phyloP scores from a whole-genome alignment of 2,329 filamentous ascomycete genomes.

The Neofusicoccum cordaticola region DNA sequence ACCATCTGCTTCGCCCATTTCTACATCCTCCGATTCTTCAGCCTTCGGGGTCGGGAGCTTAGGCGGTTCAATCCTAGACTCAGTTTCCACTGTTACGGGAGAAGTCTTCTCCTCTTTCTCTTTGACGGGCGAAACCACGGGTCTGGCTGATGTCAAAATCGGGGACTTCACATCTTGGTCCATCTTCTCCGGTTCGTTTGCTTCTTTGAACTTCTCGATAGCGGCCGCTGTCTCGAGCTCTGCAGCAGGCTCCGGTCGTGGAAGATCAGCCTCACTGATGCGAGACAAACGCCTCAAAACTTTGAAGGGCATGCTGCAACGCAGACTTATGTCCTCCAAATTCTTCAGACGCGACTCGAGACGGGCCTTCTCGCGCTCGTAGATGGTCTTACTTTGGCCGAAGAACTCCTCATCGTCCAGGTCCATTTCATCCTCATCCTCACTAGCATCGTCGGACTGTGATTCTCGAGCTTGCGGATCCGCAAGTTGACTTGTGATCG shows the following conservation, averaged over 20 bases:
- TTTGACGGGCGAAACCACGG: not conserved
- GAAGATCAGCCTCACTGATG: conserved; percentile 34
- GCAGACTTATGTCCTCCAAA: conserved; percentile 40
- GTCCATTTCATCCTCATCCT: conserved; percentile 47
- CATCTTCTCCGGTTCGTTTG: not conserved
- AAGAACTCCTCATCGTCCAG: conserved; percentile 44
- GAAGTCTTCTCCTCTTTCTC: conserved; percentile 1
- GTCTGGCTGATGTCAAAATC: not conserved
- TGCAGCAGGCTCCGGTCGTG: conserved; percentile 5
- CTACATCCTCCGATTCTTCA: conserved; percentile 32
- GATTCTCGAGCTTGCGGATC: conserved; percentile 1
- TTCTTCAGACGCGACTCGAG: conserved; percentile 45
- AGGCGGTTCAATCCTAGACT: not conserved
- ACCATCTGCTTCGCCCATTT: conserved; percentile 14
- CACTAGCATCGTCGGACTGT: conserved; percentile 29
- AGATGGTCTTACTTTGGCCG: conserved; percentile 46
- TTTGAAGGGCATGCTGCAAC: conserved; percentile 44
- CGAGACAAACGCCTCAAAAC: conserved; percentile 42
- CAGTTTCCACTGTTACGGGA: not conserved
- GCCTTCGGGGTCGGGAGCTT: conserved; percentile 34
- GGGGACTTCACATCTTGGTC: not conserved
- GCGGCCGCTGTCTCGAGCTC: conserved; percentile 14
- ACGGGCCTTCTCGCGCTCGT: conserved; percentile 44
- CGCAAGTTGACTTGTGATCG: not conserved
- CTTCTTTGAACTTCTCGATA: not conserved